Conservation (phyloP, 225 moss, liverwort and hornwort species). For the Physcomitrellopsis africana region DNA sequence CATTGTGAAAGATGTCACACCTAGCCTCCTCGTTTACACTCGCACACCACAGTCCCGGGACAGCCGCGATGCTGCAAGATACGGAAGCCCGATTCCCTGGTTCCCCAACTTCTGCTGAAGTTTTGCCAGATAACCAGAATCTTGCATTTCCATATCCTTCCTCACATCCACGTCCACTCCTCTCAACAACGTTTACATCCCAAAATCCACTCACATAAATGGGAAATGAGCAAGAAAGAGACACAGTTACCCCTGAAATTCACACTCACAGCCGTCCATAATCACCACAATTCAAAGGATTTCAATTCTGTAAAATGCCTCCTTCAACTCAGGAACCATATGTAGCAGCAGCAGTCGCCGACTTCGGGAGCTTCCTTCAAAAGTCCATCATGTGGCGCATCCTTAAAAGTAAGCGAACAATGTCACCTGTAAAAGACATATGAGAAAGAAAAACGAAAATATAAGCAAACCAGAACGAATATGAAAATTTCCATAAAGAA, state of each 20-base stretch:
- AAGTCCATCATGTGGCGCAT: conserved; percentile 29
- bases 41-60: conserved; percentile 35
- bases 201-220: conserved; percentile 9
- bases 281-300: not conserved
- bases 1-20: conserved; percentile 58
- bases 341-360: conserved; percentile 22
- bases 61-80: conserved; percentile 37
- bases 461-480: not conserved
- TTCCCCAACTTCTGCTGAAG: conserved; percentile 24
- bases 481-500: too few species aligned
- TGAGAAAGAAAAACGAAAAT: conserved; percentile 10
- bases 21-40: conserved; percentile 39
- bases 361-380: conserved; percentile 12
- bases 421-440: conserved; percentile 20
- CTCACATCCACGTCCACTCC: conserved; percentile 18
- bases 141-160: conserved; percentile 42
- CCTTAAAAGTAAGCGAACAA: conserved; percentile 11
- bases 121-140: conserved; percentile 28
- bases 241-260: conserved; percentile 6
- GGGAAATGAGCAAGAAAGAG: not conserved
- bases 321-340: conserved; percentile 16
- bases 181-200: conserved; percentile 21
- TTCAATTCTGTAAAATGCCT: conserved; percentile 13
- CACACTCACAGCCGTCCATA: conserved; percentile 33
- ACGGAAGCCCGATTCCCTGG: conserved; percentile 33